These are phyloP conservation scores for Poa pratensis DNA, from an alignment of 176 grass and related monocot species.

Conservation along the genomic window DNA sequence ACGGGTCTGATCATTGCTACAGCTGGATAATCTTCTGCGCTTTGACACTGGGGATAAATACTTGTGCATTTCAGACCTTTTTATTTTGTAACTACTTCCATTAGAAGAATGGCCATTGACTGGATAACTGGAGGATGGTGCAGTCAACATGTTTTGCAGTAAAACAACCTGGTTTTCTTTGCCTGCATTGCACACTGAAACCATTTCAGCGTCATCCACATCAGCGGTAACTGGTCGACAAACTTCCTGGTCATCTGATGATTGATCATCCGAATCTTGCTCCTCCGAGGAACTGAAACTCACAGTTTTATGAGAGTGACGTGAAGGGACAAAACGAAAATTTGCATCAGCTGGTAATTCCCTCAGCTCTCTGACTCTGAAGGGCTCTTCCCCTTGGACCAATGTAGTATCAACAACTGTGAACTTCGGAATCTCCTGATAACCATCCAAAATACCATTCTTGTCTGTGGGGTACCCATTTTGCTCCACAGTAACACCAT, in stretches of 20 bases:
- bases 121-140: conserved; percentile 15
- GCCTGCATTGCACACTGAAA: conserved; percentile 28
- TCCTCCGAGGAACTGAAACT: conserved; percentile 62
- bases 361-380: conserved; percentile 72
- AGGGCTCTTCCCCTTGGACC: conserved; percentile 65
- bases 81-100: conserved; percentile 26
- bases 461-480: conserved; percentile 43
- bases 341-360: conserved; percentile 69
- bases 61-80: conserved; percentile 54
- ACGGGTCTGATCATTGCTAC: conserved; percentile 62
- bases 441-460: conserved; percentile 47
- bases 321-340: conserved; percentile 41
- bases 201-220: conserved; percentile 33
- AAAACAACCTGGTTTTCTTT: conserved; percentile 24
- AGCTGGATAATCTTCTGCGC: conserved; percentile 73
- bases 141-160: conserved; percentile 31
- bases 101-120: conserved; percentile 53
- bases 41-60: conserved; percentile 84
- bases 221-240: conserved; percentile 39
- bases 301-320: conserved; percentile 41
- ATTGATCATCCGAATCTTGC: conserved; percentile 52
- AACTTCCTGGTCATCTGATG: conserved; percentile 42
- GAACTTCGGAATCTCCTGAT: conserved; percentile 72
- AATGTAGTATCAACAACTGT: conserved; percentile 93
- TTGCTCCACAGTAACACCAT: conserved; percentile 35